phyloP scores from a whole-genome alignment of 2,329 filamentous ascomycete genomes.

The Drechslerella stenobrocha region DNA sequence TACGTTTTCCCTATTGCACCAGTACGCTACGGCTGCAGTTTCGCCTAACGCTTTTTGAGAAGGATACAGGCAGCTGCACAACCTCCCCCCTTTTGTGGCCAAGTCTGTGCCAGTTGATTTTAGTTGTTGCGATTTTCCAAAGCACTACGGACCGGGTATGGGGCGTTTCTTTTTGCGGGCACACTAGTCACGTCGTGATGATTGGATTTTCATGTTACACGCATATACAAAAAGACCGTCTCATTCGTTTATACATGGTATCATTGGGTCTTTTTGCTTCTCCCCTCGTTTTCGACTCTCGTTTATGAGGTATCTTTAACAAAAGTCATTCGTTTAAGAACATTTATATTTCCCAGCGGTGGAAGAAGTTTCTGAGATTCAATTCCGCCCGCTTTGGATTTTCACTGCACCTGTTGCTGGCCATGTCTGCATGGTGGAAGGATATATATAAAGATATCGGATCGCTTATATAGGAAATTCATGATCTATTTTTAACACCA shows the following conservation, averaged over 20 bases:
- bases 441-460: no score
- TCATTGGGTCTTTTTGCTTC: neutral
- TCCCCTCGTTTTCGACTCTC: neutral
- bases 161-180: conserved; percentile 1
- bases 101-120: neutral
- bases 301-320: neutral
- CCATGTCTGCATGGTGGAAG: no score
- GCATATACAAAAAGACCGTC: conserved; percentile 3
- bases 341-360: no score
- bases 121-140: neutral
- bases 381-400: neutral
- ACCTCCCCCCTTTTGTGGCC: neutral
- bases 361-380: neutral
- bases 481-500: no score
- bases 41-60: neutral
- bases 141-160: conserved; percentile 1
- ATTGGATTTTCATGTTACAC: neutral
- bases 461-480: no score
- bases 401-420: no score
- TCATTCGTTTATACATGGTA: neutral
- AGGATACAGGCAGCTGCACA: neutral
- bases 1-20: neutral
- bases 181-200: neutral
- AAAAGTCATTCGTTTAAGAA: conserved; percentile 1
- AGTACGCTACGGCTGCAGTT: neutral